Percentiles rank a stretch among this genome's conserved stretches.
Conservation (phyloP, 345 rosid species). For the Viola odorata region DNA sequence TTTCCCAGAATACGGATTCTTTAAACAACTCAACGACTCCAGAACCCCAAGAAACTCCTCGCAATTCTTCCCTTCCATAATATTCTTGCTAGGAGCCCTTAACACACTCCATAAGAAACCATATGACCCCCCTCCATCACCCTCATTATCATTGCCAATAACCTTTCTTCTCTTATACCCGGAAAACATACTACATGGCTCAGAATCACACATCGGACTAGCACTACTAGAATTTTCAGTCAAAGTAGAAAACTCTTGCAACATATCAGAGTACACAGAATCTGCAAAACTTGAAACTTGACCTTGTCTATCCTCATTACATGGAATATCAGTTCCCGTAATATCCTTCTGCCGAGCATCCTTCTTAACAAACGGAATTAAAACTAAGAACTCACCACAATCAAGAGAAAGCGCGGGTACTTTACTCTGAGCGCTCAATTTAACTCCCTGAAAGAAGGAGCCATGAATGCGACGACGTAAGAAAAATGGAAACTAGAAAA, state of each 20-base stretch:
- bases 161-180: slow-evolving; percentile 43
- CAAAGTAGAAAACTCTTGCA: slow-evolving; percentile 42
- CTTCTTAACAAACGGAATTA: slow-evolving; percentile 67
- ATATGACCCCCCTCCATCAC: slow-evolving; percentile 18
- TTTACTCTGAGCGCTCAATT: slow-evolving; percentile 39
- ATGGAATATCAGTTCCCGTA: slow-evolving; percentile 29
- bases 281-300: slow-evolving; percentile 44
- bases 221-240: slow-evolving; percentile 17
- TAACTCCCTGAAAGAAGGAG: slow-evolving; percentile 47
- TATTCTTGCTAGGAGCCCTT: slow-evolving; percentile 36
- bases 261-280: slow-evolving; percentile 50
- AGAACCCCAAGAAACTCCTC: slow-evolving; percentile 61
- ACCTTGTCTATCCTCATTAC: slow-evolving; percentile 12
- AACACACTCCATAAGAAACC: slow-evolving; percentile 44
- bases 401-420: slow-evolving; percentile 28
- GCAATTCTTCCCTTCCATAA: slow-evolving; percentile 40
- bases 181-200: background rate
- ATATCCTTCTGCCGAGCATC: slow-evolving; percentile 26
- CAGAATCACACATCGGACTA: background rate
- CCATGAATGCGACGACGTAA: too few species aligned
- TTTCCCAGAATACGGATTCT: slow-evolving; percentile 38
- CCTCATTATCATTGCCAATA: background rate
- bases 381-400: slow-evolving; percentile 56
- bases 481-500: background rate
- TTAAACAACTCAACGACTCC: slow-evolving; percentile 54